Evolutionary conservation across 768 basidiomycete genomes (phyloP).

Genomic region (Suillus americanus): DNA sequence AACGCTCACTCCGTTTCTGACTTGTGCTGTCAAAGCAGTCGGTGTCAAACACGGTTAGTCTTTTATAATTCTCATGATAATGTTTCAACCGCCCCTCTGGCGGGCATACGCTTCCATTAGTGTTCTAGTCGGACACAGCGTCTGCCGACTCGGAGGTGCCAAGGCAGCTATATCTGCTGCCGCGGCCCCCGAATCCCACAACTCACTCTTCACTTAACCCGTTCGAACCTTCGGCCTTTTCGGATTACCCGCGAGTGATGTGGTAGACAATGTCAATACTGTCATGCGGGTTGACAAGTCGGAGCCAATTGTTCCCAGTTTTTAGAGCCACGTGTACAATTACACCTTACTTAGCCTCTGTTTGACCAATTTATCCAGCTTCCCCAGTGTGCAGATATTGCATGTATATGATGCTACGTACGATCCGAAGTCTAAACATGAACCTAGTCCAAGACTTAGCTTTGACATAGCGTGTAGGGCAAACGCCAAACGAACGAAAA

Average conservation of each 20-base stretch:
- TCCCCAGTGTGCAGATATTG: not conserved
- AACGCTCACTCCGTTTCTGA: conserved; percentile 71
- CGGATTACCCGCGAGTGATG: conserved; percentile 32
- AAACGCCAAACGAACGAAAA: not conserved
- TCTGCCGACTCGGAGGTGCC: conserved; percentile 61
- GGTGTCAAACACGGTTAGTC: conserved; percentile 76
- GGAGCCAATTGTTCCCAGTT: conserved; percentile 32
- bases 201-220: conserved; percentile 59
- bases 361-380: not conserved
- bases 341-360: not conserved
- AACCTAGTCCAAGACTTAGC: conserved; percentile 8
- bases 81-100: not conserved
- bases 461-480: conserved; percentile 6
- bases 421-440: conserved; percentile 5
- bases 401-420: not conserved
- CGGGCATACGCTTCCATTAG: conserved; percentile 34
- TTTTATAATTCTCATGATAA: conserved; percentile 24
- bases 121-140: conserved; percentile 81
- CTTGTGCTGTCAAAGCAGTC: conserved; percentile 68
- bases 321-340: not conserved
- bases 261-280: conserved; percentile 53
- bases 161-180: conserved; percentile 39
- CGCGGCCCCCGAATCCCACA: conserved; percentile 25
- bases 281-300: conserved; percentile 52
- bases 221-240: conserved; percentile 42